Conservation (phyloP, 176 grass and related monocot genomes). For the Typha latifolia region DNA sequence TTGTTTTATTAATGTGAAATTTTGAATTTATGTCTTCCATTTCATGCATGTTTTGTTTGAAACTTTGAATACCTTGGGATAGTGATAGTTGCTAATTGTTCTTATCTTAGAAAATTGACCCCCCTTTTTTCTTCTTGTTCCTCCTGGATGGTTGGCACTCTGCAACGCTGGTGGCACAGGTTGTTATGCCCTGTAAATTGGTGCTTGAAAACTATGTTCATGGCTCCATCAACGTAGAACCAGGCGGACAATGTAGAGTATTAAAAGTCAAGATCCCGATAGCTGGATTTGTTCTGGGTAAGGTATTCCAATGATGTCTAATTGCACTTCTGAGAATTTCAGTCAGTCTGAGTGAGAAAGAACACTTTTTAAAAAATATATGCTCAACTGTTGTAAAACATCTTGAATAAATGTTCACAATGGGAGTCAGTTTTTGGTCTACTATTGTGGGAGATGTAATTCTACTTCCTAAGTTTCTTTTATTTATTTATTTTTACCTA, state of each 20-base stretch:
- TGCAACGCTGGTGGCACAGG: conserved; percentile 23
- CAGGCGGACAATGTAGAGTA: conserved; percentile 10
- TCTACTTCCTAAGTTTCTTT: no score
- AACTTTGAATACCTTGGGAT: no score
- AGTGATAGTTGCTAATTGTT: no score
- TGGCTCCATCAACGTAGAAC: conserved; percentile 19
- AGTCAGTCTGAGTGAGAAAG: no score
- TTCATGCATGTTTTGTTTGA: not conserved
- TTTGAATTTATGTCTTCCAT: not conserved
- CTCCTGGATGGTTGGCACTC: not conserved
- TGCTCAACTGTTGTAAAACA: no score
- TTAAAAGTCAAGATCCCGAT: conserved; percentile 40
- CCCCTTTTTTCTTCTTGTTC: conserved; percentile 9
- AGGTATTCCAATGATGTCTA: conserved; percentile 12
- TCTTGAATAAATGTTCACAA: no score
- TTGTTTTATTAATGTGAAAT: not conserved
- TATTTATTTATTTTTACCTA: no score
- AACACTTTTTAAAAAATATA: no score
- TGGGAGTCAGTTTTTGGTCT: no score
- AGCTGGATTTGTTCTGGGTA: conserved; percentile 82
- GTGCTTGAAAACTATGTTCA: conserved; percentile 40
- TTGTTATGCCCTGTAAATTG: conserved; percentile 43
- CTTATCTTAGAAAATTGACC: not conserved
- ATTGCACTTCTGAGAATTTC: no score
- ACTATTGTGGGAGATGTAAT: no score